Conservation (phyloP, 805 yeast species). For the Candida insectalens region DNA sequence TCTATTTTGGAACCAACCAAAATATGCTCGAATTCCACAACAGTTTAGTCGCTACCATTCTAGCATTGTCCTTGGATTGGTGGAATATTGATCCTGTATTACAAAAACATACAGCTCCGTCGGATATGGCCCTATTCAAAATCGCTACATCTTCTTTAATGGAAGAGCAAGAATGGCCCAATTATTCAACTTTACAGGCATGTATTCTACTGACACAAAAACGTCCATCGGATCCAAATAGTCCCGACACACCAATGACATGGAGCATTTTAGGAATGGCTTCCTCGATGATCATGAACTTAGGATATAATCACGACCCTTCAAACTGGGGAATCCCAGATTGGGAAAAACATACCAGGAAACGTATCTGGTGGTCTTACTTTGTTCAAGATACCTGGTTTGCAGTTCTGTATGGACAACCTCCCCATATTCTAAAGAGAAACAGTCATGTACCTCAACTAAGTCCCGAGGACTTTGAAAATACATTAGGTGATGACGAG, state of each 20-base stretch:
- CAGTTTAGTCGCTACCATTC: constrained; percentile 3
- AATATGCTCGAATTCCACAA: constrained; percentile 4
- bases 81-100: constrained; percentile 4
- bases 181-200: constrained; percentile 5
- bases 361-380: constrained; percentile 5
- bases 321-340: constrained; percentile 2
- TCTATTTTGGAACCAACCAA: constrained; percentile 6
- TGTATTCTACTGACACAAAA: constrained; percentile 4
- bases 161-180: constrained; percentile 4
- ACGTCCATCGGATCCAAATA: constrained; percentile 2
- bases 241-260: constrained; percentile 3
- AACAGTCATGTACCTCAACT: constrained; percentile 1
- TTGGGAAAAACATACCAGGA: constrained; percentile 3
- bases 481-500: constrained; percentile 1
- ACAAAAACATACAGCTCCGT: constrained; percentile 1
- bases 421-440: constrained; percentile 1
- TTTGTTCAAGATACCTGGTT: constrained; percentile 5
- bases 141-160: constrained; percentile 2
- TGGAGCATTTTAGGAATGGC: constrained; percentile 4
- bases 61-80: constrained; percentile 3
- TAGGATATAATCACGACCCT: constrained; percentile 4
- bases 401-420: constrained; percentile 3
- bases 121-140: constrained; percentile 2
- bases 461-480: constrained; percentile 1
- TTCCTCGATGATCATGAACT: constrained; percentile 1